A percentile compares a stretch with the other conserved stretches of the same genome.
Evolutionary conservation across 441 rosid species (phyloP).

Genomic region (Manihot esculenta): DNA sequence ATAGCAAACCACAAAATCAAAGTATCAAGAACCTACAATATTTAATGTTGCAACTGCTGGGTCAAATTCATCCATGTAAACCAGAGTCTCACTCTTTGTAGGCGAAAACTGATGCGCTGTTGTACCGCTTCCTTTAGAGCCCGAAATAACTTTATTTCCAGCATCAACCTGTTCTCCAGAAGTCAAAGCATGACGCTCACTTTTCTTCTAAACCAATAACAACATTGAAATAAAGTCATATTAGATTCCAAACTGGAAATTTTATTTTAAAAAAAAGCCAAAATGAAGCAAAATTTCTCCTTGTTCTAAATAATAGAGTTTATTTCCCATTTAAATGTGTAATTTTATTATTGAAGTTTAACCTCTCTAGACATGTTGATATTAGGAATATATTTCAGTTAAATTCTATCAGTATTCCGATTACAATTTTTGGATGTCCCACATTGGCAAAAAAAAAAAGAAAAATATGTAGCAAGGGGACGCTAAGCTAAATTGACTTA

Average conservation of each 20-base stretch:
- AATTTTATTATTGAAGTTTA: too few species aligned
- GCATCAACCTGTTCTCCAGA: constrained; percentile 61
- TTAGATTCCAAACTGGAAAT: background rate
- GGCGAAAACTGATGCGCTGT: constrained; percentile 35
- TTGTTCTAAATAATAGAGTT: background rate
- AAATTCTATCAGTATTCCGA: too few species aligned
- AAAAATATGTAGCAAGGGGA: too few species aligned
- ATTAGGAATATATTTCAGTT: too few species aligned
- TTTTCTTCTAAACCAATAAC: constrained; percentile 51
- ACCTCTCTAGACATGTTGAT: too few species aligned
- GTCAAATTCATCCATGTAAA: constrained; percentile 69
- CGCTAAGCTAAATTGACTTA: too few species aligned
- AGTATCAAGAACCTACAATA: constrained; percentile 52
- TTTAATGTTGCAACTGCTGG: constrained; percentile 70
- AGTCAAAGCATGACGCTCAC: constrained; percentile 66
- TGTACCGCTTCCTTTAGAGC: constrained; percentile 53
- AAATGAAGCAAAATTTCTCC: background rate
- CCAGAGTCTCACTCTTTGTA: constrained; percentile 37
- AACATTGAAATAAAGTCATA: constrained; percentile 17
- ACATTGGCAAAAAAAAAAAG: too few species aligned
- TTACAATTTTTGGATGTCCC: too few species aligned
- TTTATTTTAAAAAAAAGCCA: background rate
- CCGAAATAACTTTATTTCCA: constrained; percentile 45
- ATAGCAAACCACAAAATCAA: constrained; percentile 5
- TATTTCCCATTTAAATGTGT: too few species aligned